phyloP scores from a whole-genome alignment of 345 rosid genomes.

The Rhodomyrtus tomentosa region DNA sequence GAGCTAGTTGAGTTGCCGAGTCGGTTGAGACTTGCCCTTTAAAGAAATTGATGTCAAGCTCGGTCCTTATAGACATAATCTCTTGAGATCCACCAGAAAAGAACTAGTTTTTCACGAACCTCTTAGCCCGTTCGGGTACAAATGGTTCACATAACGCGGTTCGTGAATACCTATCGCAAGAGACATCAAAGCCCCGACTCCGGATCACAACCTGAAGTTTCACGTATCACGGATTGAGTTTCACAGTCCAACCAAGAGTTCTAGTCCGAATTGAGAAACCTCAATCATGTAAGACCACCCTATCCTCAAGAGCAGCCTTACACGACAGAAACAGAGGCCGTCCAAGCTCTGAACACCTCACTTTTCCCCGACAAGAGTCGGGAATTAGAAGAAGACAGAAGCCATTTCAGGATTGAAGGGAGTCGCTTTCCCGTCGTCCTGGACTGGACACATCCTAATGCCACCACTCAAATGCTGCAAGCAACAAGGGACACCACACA shows the following conservation, averaged over 20 bases:
- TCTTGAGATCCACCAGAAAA: too few relatives aligned
- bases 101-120: background rate
- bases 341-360: background rate
- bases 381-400: background rate
- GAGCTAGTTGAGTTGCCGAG: background rate
- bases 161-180: background rate
- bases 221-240: background rate
- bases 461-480: background rate
- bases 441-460: background rate
- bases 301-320: background rate
- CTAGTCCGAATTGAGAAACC: background rate
- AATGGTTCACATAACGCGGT: background rate
- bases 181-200: background rate
- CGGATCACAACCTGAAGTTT: background rate
- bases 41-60: background rate
- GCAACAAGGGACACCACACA: background rate
- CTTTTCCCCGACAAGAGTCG: background rate
- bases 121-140: fast-evolving
- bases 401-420: background rate
- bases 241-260: background rate
- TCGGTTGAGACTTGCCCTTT: background rate
- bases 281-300: background rate
- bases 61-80: background rate
- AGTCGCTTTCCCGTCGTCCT: background rate
- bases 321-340: background rate